A percentile compares a stretch with the other conserved stretches of the same genome.
These are phyloP conservation scores for Aspergillus sp. DNA, from an alignment of 2,329 filamentous ascomycete genomes.

Conservation along the genomic window DNA sequence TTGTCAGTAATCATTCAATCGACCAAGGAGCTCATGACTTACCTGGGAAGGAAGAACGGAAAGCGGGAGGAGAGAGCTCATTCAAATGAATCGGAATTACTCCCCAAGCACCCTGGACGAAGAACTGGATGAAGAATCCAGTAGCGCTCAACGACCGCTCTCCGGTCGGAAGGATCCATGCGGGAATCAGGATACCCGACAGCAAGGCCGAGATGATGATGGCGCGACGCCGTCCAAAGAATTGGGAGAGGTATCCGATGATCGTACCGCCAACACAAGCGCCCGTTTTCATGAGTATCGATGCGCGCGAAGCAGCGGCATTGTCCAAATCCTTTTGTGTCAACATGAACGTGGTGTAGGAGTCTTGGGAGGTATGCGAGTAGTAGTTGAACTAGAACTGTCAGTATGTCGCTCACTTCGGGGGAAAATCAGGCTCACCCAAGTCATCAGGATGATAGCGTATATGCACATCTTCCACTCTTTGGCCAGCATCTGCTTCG, in stretches of 20 bases:
- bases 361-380: slow-evolving; percentile 77
- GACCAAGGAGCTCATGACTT: neutral
- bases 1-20: slow-evolving; percentile 1
- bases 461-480: slow-evolving; percentile 80
- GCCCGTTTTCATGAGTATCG: slow-evolving; percentile 78
- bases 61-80: slow-evolving; percentile 70
- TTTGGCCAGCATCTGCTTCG: slow-evolving; percentile 62
- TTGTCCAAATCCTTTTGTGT: slow-evolving; percentile 68
- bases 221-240: slow-evolving; percentile 63
- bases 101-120: slow-evolving; percentile 69
- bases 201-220: slow-evolving; percentile 64
- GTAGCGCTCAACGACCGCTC: slow-evolving; percentile 28
- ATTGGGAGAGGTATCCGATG: slow-evolving; percentile 70
- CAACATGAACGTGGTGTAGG: slow-evolving; percentile 78
- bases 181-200: slow-evolving; percentile 65
- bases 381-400: slow-evolving; percentile 61
- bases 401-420: neutral
- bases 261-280: slow-evolving; percentile 60
- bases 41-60: slow-evolving; percentile 68
- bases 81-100: slow-evolving; percentile 73
- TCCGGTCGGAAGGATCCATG: slow-evolving; percentile 61
- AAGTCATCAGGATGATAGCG: slow-evolving; percentile 75
- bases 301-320: slow-evolving; percentile 64
- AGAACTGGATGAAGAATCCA: slow-evolving; percentile 57
- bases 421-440: slow-evolving; percentile 30